Percentiles rank a stretch among this genome's conserved stretches.
phyloP scores from a whole-genome alignment of 768 basidiomycete genomes.

The Coprinopsis strossmayeri region DNA sequence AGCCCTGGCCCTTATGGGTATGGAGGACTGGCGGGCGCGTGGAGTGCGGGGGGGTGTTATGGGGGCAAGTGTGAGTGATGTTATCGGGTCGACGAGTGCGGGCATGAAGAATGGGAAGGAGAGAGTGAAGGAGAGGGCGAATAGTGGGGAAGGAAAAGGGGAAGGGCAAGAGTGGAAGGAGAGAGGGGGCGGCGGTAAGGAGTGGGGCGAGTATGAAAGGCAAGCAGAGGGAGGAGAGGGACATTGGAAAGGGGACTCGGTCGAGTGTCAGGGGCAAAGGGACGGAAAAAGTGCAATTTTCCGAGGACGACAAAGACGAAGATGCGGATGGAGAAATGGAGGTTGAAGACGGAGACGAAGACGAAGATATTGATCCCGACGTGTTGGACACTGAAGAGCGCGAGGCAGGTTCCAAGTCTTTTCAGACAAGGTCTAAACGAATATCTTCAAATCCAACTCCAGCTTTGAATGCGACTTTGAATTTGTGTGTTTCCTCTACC shows the following conservation, averaged over 20 bases:
- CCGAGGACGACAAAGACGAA: neutral
- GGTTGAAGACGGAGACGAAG: neutral
- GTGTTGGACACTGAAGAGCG: too few relatives aligned
- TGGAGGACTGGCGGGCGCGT: constrained; percentile 31
- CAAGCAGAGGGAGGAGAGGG: neutral
- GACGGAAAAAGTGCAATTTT: constrained; percentile 11
- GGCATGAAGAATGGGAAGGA: neutral
- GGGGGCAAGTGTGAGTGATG: constrained; percentile 15
- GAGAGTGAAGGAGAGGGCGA: neutral
- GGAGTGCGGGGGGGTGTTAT: constrained; percentile 23
- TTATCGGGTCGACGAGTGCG: constrained; percentile 16
- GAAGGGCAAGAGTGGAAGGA: constrained; percentile 8
- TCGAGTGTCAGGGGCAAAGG: neutral
- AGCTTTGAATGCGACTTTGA: too few relatives aligned
- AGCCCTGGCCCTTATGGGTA: constrained; percentile 53
- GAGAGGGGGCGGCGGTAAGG: too few relatives aligned
- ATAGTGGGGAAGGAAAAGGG: constrained; percentile 23
- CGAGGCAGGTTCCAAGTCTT: neutral
- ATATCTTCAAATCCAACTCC: too few relatives aligned
- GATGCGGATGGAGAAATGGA: neutral
- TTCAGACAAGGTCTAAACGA: too few relatives aligned
- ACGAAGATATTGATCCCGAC: too few relatives aligned
- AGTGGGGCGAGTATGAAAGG: constrained; percentile 9
- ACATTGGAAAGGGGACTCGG: neutral
- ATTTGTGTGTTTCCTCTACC: too few relatives aligned